Evolutionary conservation across 2,329 filamentous ascomycete species (phyloP).

Genomic region (Cercospora sp.): DNA sequence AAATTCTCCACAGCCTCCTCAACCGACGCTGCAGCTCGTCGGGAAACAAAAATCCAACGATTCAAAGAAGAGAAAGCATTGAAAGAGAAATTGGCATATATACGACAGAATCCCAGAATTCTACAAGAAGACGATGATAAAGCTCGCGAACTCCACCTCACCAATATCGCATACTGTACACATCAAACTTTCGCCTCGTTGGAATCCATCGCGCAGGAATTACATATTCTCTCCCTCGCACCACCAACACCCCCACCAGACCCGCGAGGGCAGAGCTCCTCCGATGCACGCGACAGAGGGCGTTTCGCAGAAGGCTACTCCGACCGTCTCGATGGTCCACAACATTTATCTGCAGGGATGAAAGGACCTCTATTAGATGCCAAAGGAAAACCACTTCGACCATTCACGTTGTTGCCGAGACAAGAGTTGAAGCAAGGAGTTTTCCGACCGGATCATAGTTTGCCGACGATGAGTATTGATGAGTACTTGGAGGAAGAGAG

Average conservation of each 20-base stretch:
- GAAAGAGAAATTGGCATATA: constrained; percentile 75
- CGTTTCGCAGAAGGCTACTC: constrained; percentile 58
- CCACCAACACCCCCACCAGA: constrained; percentile 54
- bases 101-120: constrained; percentile 59
- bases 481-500: constrained; percentile 94
- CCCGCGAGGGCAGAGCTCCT: constrained; percentile 39
- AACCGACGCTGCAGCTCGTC: constrained; percentile 65
- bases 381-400: constrained; percentile 81
- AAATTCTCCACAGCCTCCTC: constrained; percentile 70
- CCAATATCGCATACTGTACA: constrained; percentile 69
- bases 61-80: constrained; percentile 85
- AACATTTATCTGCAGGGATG: constrained; percentile 53
- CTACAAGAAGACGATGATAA: constrained; percentile 78
- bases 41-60: constrained; percentile 81
- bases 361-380: constrained; percentile 69
- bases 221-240: constrained; percentile 76
- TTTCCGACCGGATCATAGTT: constrained; percentile 85
- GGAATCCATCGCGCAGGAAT: constrained; percentile 82
- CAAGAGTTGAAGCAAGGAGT: constrained; percentile 75
- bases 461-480: constrained; percentile 97
- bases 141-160: constrained; percentile 75
- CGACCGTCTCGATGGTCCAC: constrained; percentile 70
- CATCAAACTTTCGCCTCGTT: constrained; percentile 83
- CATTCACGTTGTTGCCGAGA: constrained; percentile 75
- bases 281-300: constrained; percentile 52